Conservation (phyloP, 208 protist genomes). For the Acanthamoeba royreba region DNA sequence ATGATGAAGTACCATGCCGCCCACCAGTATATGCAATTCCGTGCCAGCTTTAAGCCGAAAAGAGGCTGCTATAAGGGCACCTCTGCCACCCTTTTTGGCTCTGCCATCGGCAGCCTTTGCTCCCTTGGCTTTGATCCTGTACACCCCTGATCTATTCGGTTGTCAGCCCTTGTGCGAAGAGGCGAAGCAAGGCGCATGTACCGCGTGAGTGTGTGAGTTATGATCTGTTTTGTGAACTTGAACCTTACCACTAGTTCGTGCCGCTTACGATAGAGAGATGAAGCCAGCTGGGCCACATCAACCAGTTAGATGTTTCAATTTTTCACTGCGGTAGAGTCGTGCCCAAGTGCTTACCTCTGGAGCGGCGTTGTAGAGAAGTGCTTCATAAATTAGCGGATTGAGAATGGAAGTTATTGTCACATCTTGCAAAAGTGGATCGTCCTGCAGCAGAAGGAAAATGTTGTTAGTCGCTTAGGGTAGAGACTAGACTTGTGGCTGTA, state of each 20-base stretch:
- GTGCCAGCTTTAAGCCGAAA: not conserved
- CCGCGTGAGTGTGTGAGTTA: not conserved
- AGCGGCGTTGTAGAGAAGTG: not conserved
- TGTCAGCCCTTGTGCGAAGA: too few species aligned
- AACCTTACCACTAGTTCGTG: not conserved
- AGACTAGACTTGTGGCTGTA: too few species aligned
- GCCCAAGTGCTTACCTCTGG: not conserved
- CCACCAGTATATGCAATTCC: not conserved
- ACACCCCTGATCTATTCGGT: not conserved
- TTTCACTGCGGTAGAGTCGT: too few species aligned
- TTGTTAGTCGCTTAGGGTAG: not conserved
- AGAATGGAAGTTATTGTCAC: not conserved
- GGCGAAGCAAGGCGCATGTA: not conserved
- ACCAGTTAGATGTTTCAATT: too few species aligned
- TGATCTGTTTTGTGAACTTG: not conserved
- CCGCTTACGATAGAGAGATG: not conserved
- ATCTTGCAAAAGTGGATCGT: too few species aligned
- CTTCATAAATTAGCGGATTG: not conserved
- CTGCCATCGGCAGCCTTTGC: not conserved
- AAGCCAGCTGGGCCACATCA: too few species aligned
- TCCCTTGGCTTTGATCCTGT: not conserved
- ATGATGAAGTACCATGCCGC: not conserved
- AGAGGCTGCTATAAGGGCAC: not conserved
- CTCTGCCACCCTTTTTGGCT: not conserved
- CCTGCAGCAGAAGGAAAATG: not conserved